These are phyloP conservation scores for Phytophthora palmivora DNA, from an alignment of 352 stramenopile genomes.

Conservation along the genomic window DNA sequence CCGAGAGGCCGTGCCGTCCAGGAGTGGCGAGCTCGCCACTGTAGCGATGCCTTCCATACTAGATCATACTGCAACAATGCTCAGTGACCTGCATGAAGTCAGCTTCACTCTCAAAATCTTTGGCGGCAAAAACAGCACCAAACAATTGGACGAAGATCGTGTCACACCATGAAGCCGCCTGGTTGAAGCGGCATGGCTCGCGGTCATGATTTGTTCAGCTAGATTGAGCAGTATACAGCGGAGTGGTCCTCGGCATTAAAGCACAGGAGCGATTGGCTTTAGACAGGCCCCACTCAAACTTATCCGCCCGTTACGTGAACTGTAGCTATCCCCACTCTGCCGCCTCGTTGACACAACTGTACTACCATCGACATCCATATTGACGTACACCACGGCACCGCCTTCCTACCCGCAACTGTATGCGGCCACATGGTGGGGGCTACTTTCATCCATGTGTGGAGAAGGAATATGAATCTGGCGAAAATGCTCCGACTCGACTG, in stretches of 20 bases:
- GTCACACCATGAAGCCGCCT: conserved; percentile 30
- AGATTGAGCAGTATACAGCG: not conserved
- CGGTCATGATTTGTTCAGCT: conserved; percentile 7
- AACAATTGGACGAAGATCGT: conserved; percentile 21
- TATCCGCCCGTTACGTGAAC: conserved; percentile 26
- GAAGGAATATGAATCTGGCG: conserved; percentile 19
- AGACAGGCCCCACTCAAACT: conserved; percentile 5
- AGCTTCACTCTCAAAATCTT: conserved; percentile 4
- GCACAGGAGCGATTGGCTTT: not conserved
- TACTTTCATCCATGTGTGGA: conserved; percentile 17
- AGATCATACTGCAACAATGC: not conserved
- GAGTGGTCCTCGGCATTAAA: no score
- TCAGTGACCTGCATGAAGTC: not conserved
- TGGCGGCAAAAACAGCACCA: conserved; percentile 16
- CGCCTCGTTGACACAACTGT: conserved; percentile 1
- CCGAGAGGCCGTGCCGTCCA: not conserved
- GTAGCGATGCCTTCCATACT: not conserved
- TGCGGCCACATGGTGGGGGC: conserved; percentile 1
- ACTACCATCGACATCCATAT: not conserved
- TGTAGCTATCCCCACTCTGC: conserved; percentile 15
- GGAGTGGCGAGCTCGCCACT: not conserved
- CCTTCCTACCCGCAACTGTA: conserved; percentile 4
- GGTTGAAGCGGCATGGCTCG: conserved; percentile 18
- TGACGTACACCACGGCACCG: not conserved
- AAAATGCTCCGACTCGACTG: conserved; percentile 25